These are phyloP conservation scores for Naganishia liquefaciens DNA, from an alignment of 1,284 basidiomycete species.

Conservation along the genomic window DNA sequence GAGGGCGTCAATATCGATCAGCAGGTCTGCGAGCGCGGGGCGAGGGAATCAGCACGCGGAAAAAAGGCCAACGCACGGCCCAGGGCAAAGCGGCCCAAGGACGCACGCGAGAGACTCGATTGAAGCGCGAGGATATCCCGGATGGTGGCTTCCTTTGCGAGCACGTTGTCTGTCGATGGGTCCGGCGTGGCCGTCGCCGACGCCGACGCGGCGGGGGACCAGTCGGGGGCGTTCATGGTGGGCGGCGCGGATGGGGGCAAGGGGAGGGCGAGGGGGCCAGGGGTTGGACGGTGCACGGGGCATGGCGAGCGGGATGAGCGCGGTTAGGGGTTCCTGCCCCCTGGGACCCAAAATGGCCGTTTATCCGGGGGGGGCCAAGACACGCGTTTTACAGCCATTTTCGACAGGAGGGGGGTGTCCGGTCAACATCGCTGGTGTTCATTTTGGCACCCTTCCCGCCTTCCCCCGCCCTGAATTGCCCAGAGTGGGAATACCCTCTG, in stretches of 20 bases:
- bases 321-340: too few species aligned
- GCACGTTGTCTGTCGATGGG: conserved; percentile 1
- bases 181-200: background rate
- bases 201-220: background rate
- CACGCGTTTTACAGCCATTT: too few species aligned
- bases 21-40: background rate
- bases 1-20: conserved; percentile 46
- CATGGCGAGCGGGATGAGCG: too few species aligned
- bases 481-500: background rate
- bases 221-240: background rate
- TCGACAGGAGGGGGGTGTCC: too few species aligned
- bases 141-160: conserved; percentile 22
- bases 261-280: background rate
- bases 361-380: too few species aligned
- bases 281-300: background rate
- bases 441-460: too few species aligned
- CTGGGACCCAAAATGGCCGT: too few species aligned
- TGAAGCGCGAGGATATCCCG: conserved; percentile 12
- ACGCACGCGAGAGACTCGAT: background rate
- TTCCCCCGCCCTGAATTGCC: background rate
- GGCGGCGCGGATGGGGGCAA: background rate
- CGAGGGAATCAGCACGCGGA: too few species aligned
- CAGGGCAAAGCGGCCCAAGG: background rate
- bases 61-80: background rate
- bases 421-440: too few species aligned